Evolutionary conservation across 1,284 basidiomycete species (phyloP).

Genomic region (Apiotrichum montevideense): DNA sequence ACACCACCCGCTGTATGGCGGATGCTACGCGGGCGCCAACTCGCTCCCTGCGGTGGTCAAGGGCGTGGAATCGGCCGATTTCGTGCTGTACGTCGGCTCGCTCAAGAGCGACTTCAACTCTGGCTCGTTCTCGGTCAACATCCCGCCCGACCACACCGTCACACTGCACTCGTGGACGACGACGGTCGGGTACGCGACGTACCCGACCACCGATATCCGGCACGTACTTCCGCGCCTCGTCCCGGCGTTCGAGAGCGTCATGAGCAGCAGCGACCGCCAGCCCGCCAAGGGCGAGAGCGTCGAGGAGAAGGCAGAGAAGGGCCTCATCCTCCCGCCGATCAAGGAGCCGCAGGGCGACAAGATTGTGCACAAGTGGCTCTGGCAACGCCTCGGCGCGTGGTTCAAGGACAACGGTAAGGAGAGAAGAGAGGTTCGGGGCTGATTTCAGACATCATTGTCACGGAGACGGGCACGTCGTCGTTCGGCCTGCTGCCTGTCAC

Average conservation of each 20-base stretch:
- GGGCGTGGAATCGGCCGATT: slow-evolving; percentile 71
- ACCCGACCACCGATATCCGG: slow-evolving; percentile 50
- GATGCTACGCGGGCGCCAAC: slow-evolving; percentile 76
- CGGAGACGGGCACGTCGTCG: slow-evolving; percentile 64
- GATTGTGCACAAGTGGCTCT: slow-evolving; percentile 73
- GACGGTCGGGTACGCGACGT: slow-evolving; percentile 53
- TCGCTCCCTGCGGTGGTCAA: slow-evolving; percentile 65
- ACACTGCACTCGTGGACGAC: slow-evolving; percentile 80
- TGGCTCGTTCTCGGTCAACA: slow-evolving; percentile 50
- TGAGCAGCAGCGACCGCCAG: slow-evolving; percentile 18
- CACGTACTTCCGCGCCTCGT: slow-evolving; percentile 47
- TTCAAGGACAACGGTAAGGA: slow-evolving; percentile 58
- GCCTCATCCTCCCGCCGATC: slow-evolving; percentile 16
- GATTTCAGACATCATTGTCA: slow-evolving; percentile 61
- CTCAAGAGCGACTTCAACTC: slow-evolving; percentile 82
- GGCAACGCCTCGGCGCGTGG: slow-evolving; percentile 75
- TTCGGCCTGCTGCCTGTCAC: slow-evolving; percentile 73
- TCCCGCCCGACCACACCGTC: slow-evolving; percentile 55
- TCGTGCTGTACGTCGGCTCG: slow-evolving; percentile 75
- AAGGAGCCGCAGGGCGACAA: slow-evolving; percentile 27
- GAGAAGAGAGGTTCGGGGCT: no score
- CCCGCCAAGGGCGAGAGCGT: slow-evolving; percentile 19
- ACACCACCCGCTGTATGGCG: slow-evolving; percentile 75
- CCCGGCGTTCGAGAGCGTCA: slow-evolving; percentile 36
- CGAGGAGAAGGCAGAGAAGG: slow-evolving; percentile 29